These are phyloP conservation scores for Tulasnella sp. DNA, from an alignment of 768 basidiomycete species.

Conservation along the genomic window DNA sequence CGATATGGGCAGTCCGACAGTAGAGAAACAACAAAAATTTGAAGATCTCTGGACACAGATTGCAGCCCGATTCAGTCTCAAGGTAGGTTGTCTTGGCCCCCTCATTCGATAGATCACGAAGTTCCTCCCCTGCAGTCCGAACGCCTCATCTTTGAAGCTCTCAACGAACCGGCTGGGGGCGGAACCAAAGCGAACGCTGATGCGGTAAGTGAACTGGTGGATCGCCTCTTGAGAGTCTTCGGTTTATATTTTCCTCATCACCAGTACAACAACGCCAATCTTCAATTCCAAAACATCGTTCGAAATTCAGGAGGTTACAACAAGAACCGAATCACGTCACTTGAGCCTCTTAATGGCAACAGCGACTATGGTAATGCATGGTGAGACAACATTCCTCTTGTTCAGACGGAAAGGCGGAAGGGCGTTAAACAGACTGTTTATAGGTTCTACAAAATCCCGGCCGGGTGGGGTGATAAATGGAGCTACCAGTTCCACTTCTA, in stretches of 20 bases:
- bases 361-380: not conserved
- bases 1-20: not conserved
- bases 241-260: not conserved
- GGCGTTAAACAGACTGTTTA: too few relatives aligned
- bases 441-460: constrained; percentile 9
- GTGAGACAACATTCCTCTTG: not conserved
- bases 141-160: constrained; percentile 17
- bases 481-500: constrained; percentile 21
- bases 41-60: constrained; percentile 17
- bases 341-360: not conserved
- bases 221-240: not conserved
- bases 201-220: not conserved
- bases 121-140: not conserved
- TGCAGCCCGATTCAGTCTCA: not conserved
- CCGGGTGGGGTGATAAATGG: not conserved
- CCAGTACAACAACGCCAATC: not conserved
- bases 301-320: constrained; percentile 25
- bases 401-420: too few relatives aligned
- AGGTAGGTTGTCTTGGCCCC: not conserved
- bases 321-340: constrained; percentile 6
- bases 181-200: not conserved
- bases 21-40: not conserved
- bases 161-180: constrained; percentile 7
- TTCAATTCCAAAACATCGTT: constrained; percentile 15
- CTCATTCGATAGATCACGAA: not conserved